Conservation (phyloP, 768 basidiomycete species). For the Russula dissimulans region DNA sequence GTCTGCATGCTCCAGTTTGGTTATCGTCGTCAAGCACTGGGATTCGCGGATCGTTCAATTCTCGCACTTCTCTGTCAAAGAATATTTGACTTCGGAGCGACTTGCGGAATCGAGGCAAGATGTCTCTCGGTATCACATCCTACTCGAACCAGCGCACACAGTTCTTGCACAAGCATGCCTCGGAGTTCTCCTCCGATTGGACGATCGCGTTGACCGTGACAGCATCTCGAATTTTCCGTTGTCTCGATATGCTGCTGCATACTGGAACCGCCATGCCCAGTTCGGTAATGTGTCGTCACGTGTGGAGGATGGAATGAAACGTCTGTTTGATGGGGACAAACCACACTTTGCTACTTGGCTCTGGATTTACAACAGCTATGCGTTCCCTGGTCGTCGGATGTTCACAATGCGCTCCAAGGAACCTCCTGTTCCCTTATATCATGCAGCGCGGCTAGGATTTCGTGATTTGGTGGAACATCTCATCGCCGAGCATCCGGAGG, state of each 20-base stretch:
- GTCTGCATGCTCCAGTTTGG: not conserved
- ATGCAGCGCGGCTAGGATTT: not conserved
- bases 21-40: not conserved
- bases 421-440: not conserved
- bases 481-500: not conserved
- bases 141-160: not conserved
- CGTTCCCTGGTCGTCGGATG: not conserved
- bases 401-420: too few relatives aligned
- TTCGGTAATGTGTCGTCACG: not conserved
- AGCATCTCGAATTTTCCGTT: not conserved
- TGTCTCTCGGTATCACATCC: not conserved
- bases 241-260: not conserved
- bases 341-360: not conserved
- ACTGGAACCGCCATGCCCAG: not conserved
- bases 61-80: slow-evolving; percentile 1
- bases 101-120: not conserved
- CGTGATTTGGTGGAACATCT: not conserved
- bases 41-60: not conserved
- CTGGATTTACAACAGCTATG: not conserved
- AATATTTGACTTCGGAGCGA: not conserved
- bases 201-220: not conserved
- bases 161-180: not conserved
- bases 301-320: not conserved
- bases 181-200: not conserved
- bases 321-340: not conserved